Evolutionary conservation across 176 grass and related monocot species (phyloP).

Genomic region (Thalia dealbata): DNA sequence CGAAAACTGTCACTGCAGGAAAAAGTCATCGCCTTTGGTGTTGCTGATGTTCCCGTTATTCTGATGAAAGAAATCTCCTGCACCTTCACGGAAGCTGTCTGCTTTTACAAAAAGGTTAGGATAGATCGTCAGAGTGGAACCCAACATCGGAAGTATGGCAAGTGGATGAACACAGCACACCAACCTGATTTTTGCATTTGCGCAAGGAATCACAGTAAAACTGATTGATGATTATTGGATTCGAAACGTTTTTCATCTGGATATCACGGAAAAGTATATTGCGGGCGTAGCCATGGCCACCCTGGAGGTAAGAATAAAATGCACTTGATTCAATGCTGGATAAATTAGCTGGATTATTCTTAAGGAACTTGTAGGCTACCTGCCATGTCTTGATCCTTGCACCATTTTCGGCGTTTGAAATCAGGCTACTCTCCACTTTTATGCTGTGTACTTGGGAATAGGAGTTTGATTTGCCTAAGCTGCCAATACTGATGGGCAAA

Average conservation of each 20-base stretch:
- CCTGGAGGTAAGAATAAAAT: conserved; percentile 26
- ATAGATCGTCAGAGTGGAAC: not conserved
- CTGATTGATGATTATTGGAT: conserved; percentile 73
- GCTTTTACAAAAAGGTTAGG: not conserved
- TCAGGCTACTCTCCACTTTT: conserved; percentile 46
- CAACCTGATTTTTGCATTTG: conserved; percentile 54
- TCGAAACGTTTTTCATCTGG: conserved; percentile 65
- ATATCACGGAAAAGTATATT: conserved; percentile 53
- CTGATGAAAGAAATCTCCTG: conserved; percentile 34
- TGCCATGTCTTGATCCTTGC: conserved; percentile 94
- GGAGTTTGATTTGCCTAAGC: conserved; percentile 63
- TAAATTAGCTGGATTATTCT: not conserved
- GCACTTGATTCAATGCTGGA: not conserved
- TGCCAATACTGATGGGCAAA: conserved; percentile 46
- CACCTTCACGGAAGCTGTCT: conserved; percentile 53
- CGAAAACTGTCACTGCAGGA: conserved; percentile 54
- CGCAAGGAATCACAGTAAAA: conserved; percentile 55
- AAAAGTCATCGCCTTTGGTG: conserved; percentile 34
- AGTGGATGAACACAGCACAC: not conserved
- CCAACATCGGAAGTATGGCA: not conserved
- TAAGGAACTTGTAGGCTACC: conserved; percentile 20
- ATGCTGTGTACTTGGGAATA: conserved; percentile 41
- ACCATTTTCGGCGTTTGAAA: conserved; percentile 61
- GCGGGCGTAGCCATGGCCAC: conserved; percentile 48
- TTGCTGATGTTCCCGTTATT: conserved; percentile 56